Evolutionary conservation across 129 eudicot genomes (phyloP), one percentile per base, ranked within the genome.

Genomic region (Tagetes patula): DNA sequence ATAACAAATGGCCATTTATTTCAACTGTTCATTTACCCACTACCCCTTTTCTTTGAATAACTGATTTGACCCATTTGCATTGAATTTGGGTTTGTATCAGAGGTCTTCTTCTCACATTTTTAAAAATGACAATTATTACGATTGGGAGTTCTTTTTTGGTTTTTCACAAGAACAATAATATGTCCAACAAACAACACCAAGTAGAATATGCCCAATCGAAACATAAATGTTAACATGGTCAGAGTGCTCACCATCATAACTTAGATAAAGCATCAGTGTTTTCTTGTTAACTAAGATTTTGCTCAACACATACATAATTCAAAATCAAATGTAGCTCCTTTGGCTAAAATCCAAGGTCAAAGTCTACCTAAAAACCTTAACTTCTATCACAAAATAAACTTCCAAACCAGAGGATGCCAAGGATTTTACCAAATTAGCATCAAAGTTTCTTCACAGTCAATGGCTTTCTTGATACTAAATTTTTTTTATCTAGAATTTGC

Each of bases 311-410:
- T 13, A 48, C 61, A 69, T 69, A 11, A 61, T 11, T 34, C 34
- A 54, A 55, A 49, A 41, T 72, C 56, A 36, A 62, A 61, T 46
- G 40, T 48, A 31, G 66, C 20, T 3, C 62, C 52, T 37, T 13
- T 38, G 5, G 27, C 38, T 42, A 42, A 59, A 70, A 40, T 10
- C 48, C 6, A 45, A 36, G 11, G 62, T 37, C 13, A 7, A 47
- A 73, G 32, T 58, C 64, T 58, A 32, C 12, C 36, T 31, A 30
- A 55, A 7, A 6, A 5, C 39, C 8, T 58, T 31, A 8, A 30
- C 64, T 58, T 32, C 13, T 58, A 58, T 2, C 2, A 3, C 13
- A 32, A 8, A 58, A 58, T 32, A 32, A 58, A 31, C 64, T 32
- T 58, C 13, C 64, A 58, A 58, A 32, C 40, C 11, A 12, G 12